Evolutionary conservation across 306 rosid species (phyloP).

Genomic region (Albizia julibrissin): DNA sequence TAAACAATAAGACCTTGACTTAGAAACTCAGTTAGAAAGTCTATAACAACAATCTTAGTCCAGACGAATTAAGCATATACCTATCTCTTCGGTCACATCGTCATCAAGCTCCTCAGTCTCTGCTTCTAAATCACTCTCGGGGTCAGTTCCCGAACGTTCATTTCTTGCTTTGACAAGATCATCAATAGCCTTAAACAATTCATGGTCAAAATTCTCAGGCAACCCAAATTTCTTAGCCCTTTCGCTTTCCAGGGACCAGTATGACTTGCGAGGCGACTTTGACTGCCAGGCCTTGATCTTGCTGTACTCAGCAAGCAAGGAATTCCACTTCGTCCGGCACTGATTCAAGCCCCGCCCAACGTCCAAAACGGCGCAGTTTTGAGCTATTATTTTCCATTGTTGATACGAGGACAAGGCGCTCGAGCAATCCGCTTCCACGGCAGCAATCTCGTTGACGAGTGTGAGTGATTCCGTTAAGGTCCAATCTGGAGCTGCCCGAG

Average conservation of each 20-base stretch:
- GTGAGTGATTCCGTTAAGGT: conserved; percentile 41
- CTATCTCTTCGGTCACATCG: conserved; percentile 46
- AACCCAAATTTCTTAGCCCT: conserved; percentile 45
- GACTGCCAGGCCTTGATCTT: conserved; percentile 36
- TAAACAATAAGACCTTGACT: conserved; percentile 30
- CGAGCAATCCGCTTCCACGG: conserved; percentile 60
- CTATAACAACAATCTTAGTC: neutral
- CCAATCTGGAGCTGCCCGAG: conserved; percentile 61
- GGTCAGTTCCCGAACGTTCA: conserved; percentile 48
- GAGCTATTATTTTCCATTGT: conserved; percentile 61
- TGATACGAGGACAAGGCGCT: conserved; percentile 49
- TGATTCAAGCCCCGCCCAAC: conserved; percentile 45
- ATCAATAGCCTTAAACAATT: conserved; percentile 50
- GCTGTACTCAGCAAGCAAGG: conserved; percentile 34
- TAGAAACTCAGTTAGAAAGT: neutral
- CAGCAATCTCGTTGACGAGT: conserved; percentile 56
- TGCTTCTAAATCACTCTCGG: conserved; percentile 57
- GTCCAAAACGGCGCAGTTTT: conserved; percentile 59
- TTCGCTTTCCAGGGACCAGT: conserved; percentile 36
- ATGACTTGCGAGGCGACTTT: conserved; percentile 25
- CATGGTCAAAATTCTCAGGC: conserved; percentile 56
- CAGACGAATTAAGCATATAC: conserved; percentile 45
- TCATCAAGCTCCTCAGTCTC: conserved; percentile 40
- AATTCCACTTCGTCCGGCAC: conserved; percentile 62
- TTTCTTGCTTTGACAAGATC: conserved; percentile 46